phyloP scores from a whole-genome alignment of 2,329 filamentous ascomycete genomes.

The Penicillium expansum region DNA sequence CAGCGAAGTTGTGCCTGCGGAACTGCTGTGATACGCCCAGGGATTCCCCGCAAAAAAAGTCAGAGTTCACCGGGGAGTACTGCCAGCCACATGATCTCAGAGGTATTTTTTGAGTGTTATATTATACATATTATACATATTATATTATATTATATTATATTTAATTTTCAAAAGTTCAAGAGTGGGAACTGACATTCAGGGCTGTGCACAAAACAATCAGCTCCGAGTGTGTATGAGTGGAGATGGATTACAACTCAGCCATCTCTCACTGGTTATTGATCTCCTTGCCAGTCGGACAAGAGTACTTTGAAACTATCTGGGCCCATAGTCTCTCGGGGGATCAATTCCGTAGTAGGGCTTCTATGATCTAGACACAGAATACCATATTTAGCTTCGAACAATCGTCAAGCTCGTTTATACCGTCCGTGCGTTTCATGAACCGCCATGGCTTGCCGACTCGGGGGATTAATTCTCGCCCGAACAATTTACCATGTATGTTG shows the following conservation, averaged over 20 bases:
- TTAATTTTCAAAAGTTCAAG: neutral
- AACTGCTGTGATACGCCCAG: slow-evolving; percentile 26
- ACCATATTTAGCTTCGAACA: slow-evolving; percentile 14
- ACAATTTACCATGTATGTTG: neutral
- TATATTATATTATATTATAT: too few species aligned
- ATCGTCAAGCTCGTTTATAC: slow-evolving; percentile 18
- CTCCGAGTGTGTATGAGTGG: slow-evolving; percentile 6
- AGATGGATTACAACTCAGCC: slow-evolving; percentile 4
- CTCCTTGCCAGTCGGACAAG: slow-evolving; percentile 9
- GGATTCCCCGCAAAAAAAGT: slow-evolving; percentile 28
- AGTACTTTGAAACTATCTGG: slow-evolving; percentile 10
- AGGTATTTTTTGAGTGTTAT: neutral
- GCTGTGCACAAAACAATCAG: slow-evolving; percentile 11
- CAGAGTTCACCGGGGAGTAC: slow-evolving; percentile 13
- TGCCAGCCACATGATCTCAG: slow-evolving; percentile 21
- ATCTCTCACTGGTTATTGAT: slow-evolving; percentile 1
- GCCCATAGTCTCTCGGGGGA: slow-evolving; percentile 3
- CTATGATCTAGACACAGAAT: slow-evolving; percentile 22
- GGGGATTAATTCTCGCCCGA: slow-evolving; percentile 13
- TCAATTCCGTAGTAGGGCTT: slow-evolving; percentile 3
- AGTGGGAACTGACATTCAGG: neutral
- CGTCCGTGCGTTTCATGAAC: slow-evolving; percentile 22
- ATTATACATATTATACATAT: too few species aligned
- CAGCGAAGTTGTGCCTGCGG: slow-evolving; percentile 12
- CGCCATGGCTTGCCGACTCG: slow-evolving; percentile 13